Conservation (phyloP, 441 rosid species). For the Pelargonium fulgidum region DNA sequence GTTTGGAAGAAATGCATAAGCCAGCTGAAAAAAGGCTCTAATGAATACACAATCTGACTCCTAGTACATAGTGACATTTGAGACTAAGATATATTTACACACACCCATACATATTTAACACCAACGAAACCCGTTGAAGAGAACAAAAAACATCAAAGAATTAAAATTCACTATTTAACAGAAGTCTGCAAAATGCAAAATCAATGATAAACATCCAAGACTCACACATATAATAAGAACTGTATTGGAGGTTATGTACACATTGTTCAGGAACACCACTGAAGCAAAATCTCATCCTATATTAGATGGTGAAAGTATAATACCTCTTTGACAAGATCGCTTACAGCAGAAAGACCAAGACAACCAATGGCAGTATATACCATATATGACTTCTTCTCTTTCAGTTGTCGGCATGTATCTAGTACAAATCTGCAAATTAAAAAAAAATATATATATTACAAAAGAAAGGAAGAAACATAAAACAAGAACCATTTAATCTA, state of each 20-base stretch:
- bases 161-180: neutral
- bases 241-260: neutral
- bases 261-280: too few species aligned
- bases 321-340: conserved; percentile 74
- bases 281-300: neutral
- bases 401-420: conserved; percentile 68
- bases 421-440: conserved; percentile 56
- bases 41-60: neutral
- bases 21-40: neutral
- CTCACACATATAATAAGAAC: neutral
- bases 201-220: neutral
- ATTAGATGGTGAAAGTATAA: neutral
- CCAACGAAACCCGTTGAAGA: neutral
- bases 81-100: neutral
- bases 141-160: neutral
- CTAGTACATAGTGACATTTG: neutral
- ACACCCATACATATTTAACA: neutral
- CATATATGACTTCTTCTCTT: conserved; percentile 90
- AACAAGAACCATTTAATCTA: neutral
- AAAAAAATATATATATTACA: neutral
- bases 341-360: conserved; percentile 59
- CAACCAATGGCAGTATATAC: conserved; percentile 76
- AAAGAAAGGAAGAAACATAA: neutral
- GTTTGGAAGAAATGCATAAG: neutral
- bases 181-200: neutral